phyloP scores from a whole-genome alignment of 2,329 filamentous ascomycete genomes.

The Teratosphaeria nubilosa region DNA sequence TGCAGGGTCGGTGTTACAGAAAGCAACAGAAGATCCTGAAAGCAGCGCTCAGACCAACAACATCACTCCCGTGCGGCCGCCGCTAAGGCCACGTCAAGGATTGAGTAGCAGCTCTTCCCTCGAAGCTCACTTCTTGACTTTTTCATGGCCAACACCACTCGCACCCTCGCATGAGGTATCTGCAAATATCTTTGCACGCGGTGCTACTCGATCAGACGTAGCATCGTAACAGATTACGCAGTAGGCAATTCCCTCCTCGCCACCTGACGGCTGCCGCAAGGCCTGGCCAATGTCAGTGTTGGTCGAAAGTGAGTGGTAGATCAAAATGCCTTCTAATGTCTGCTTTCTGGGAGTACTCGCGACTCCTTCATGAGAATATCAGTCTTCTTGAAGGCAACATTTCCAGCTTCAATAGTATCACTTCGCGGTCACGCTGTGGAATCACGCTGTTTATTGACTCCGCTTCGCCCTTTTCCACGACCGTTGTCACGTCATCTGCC shows the following conservation, averaged over 20 bases:
- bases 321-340: not conserved
- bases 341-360: not conserved
- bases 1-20: not conserved
- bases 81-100: too few relatives aligned
- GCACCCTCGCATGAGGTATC: not conserved
- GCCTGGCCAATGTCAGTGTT: not conserved
- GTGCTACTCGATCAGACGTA: not conserved
- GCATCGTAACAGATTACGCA: not conserved
- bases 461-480: too few relatives aligned
- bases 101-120: too few relatives aligned
- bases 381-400: not conserved
- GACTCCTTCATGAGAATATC: not conserved
- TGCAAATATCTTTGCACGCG: not conserved
- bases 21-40: not conserved
- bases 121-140: not conserved
- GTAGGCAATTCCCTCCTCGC: not conserved
- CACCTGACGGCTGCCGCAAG: not conserved
- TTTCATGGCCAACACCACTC: not conserved
- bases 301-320: not conserved
- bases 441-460: too few relatives aligned
- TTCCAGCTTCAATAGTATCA: too few relatives aligned
- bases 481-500: too few relatives aligned
- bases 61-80: too few relatives aligned
- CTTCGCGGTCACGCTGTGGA: too few relatives aligned
- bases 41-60: not conserved